A percentile compares a stretch with the other conserved stretches of the same genome.
Evolutionary conservation across 805 yeast species (phyloP).

Genomic region (Komagataella kurtzmanii): DNA sequence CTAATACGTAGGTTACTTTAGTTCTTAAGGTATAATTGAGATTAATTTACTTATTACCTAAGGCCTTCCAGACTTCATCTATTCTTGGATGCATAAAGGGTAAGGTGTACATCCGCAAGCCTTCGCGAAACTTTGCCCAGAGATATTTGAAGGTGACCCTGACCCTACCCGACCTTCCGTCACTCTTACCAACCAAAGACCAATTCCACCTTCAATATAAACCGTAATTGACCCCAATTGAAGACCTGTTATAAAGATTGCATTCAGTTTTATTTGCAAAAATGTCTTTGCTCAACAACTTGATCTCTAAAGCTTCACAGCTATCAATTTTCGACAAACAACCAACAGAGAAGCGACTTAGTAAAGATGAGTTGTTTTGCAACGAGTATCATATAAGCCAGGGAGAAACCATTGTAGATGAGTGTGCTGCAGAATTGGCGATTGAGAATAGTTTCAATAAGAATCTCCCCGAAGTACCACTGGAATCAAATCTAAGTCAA

Average conservation of each 20-base stretch:
- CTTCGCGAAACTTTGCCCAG: neutral
- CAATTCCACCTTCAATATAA: neutral
- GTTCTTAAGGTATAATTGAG: neutral
- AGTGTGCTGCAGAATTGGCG: slow-evolving; percentile 51
- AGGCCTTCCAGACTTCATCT: neutral
- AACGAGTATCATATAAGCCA: slow-evolving; percentile 59
- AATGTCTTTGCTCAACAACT: slow-evolving; percentile 39
- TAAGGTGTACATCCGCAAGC: neutral
- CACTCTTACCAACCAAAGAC: neutral
- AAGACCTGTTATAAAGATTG: neutral
- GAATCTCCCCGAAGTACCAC: neutral
- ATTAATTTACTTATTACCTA: too few relatives aligned
- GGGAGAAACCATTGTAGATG: slow-evolving; percentile 50
- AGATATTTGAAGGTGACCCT: neutral
- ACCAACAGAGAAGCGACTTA: slow-evolving; percentile 25
- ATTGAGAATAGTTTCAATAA: slow-evolving; percentile 12
- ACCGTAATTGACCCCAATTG: neutral
- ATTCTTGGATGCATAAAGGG: neutral
- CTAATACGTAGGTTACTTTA: neutral
- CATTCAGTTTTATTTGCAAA: neutral
- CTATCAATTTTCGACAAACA: slow-evolving; percentile 27
- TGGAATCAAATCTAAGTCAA: neutral
- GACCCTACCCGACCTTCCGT: neutral
- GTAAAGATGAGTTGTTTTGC: slow-evolving; percentile 62
- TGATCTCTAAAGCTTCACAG: slow-evolving; percentile 34